Base-by-base conservation (phyloP, 2,329 filamentous ascomycete species). In the Fusarium palustre region DNA sequence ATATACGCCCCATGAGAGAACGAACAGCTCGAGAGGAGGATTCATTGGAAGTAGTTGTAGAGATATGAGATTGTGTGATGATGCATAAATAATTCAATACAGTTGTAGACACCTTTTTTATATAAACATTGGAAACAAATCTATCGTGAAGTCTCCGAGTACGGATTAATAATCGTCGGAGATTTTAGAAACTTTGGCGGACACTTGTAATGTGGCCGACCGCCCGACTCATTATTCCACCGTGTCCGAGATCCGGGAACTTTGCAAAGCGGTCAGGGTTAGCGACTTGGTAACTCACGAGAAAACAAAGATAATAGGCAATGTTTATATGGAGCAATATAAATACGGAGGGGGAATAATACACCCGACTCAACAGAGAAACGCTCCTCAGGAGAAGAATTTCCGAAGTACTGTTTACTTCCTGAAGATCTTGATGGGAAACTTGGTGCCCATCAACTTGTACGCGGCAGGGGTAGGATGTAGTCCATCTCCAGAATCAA, bases 391-490 rank as follows among this genome's bases (percentile, higher is more conserved):
- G 2, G 4, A 18, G 2, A 36, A 3, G 13, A 0, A 5, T 15
- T 11, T 8, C 4, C 2, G 4, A 25, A 9, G 3, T 15, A 5
- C 4, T 6, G 3, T 16, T 18, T 33, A 63, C 18, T 57, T 63
- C 36, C 31, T 49, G 0, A 69, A 69, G 2, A 63, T 7, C 3
- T 53, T 4, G 0, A 69, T 53, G 0, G 66, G 66, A 18, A 69
- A 69, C 12, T 56, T 38, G 13, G 38, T 43, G 5, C 66, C 66
- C 61, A 69, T 69, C 20, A 36, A 3, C 15, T 39, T 31, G 31
- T 69, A 69, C 2, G 61, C 66, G 18, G 48, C 30, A 11, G 67
- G 66, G 18, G 69, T 69, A 1, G 66, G 66, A 55, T 69, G 66
- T 0, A 69, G 7, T 41, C 67, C 66, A 31, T 69, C 66, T 1